These are phyloP conservation scores for Gentiana dahurica DNA, from an alignment of 257 asterid genomes.

Conservation along the genomic window DNA sequence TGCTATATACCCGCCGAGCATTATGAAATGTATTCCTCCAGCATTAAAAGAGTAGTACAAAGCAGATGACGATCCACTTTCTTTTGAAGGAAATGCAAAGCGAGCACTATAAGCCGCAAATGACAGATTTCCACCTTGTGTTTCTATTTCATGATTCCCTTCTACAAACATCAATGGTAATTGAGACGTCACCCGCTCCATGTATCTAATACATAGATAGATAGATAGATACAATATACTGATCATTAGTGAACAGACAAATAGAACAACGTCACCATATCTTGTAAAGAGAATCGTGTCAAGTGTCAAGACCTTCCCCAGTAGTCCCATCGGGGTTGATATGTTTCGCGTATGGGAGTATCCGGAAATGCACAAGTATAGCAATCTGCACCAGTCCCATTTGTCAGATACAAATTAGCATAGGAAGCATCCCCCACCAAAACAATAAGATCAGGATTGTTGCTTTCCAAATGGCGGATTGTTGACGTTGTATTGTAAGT, in stretches of 20 bases:
- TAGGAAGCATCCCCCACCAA: slow-evolving; percentile 75
- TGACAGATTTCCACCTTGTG: slow-evolving; percentile 53
- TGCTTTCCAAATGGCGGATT: slow-evolving; percentile 45
- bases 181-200: slow-evolving; percentile 76
- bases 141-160: slow-evolving; percentile 96
- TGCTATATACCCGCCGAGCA: slow-evolving; percentile 68
- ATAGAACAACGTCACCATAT: too few relatives aligned
- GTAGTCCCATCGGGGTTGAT: slow-evolving; percentile 99
- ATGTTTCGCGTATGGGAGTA: slow-evolving; percentile 90
- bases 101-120: slow-evolving; percentile 74
- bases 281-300: background rate
- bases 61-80: slow-evolving; percentile 67
- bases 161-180: slow-evolving; percentile 87
- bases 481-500: slow-evolving; percentile 92
- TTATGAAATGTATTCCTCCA: slow-evolving; percentile 87
- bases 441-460: slow-evolving; percentile 66
- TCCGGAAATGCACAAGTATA: slow-evolving; percentile 74
- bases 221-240: too few relatives aligned
- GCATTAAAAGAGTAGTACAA: slow-evolving; percentile 87
- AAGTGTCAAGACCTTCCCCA: slow-evolving; percentile 78
- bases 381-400: slow-evolving; percentile 87
- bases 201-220: slow-evolving; percentile 33
- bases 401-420: slow-evolving; percentile 85
- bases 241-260: too few relatives aligned
- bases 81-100: slow-evolving; percentile 74